These are phyloP conservation scores for Diddensiella caesifluorescens DNA, from an alignment of 805 yeast genomes.

Conservation along the genomic window DNA sequence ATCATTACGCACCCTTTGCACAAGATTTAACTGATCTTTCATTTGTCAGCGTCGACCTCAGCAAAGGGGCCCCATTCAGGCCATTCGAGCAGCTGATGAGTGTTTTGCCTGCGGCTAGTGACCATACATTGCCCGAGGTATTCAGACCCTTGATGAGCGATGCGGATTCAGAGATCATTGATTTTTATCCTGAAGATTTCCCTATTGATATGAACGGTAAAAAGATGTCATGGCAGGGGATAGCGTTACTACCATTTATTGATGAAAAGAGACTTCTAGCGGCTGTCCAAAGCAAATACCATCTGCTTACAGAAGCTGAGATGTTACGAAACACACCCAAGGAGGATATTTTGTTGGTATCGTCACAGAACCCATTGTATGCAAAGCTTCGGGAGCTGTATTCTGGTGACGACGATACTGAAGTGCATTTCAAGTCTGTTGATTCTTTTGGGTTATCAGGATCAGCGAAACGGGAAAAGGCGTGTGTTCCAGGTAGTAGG, in stretches of 20 bases:
- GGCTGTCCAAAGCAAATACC: conserved; percentile 62
- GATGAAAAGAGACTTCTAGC: conserved; percentile 70
- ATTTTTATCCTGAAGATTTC: conserved; percentile 85
- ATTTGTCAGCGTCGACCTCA: conserved; percentile 47
- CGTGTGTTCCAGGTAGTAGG: conserved; percentile 36
- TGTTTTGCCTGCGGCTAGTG: conserved; percentile 90
- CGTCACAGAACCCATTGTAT: conserved; percentile 54
- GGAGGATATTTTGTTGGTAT: conserved; percentile 62
- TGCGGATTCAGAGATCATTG: conserved; percentile 75
- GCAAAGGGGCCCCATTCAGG: conserved; percentile 69
- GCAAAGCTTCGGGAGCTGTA: conserved; percentile 35
- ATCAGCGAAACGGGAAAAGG: conserved; percentile 25
- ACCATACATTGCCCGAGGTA: conserved; percentile 75
- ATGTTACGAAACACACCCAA: conserved; percentile 61
- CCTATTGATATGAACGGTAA: conserved; percentile 93
- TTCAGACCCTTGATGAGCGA: conserved; percentile 79
- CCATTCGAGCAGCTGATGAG: conserved; percentile 95
- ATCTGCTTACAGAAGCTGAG: conserved; percentile 61
- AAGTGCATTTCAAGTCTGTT: conserved; percentile 21
- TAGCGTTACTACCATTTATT: conserved; percentile 83
- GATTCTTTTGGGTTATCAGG: conserved; percentile 35
- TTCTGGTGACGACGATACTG: conserved; percentile 34
- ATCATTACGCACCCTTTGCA: conserved; percentile 97
- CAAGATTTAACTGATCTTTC: conserved; percentile 63
- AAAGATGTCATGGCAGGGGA: conserved; percentile 93